Evolutionary conservation across 2,329 filamentous ascomycete species (phyloP).

Genomic region (Aspergillus udagawae): DNA sequence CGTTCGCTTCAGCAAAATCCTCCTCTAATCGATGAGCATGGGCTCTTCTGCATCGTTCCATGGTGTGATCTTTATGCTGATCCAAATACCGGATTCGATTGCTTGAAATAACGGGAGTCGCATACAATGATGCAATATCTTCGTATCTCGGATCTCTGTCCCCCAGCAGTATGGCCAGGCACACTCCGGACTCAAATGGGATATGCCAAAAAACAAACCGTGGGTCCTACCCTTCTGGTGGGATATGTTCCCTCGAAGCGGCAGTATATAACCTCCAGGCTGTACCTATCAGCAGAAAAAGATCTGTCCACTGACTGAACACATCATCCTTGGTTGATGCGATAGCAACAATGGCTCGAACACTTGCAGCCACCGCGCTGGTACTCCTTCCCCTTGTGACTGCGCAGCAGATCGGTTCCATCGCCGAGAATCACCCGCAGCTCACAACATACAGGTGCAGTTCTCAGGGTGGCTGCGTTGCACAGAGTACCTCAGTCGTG

Average conservation of each 20-base stretch:
- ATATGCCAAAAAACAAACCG: background rate
- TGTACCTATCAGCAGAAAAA: background rate
- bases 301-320: background rate
- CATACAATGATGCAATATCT: background rate
- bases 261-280: background rate
- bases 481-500: constrained; percentile 47
- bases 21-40: background rate
- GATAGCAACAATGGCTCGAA: constrained; percentile 12
- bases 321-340: background rate
- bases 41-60: background rate
- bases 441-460: constrained; percentile 52
- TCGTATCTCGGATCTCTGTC: background rate
- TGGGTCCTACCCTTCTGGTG: background rate
- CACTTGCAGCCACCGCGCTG: constrained; percentile 6
- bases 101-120: background rate
- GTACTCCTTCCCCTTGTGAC: constrained; percentile 41
- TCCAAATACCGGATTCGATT: background rate
- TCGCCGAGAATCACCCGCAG: constrained; percentile 47
- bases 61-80: background rate
- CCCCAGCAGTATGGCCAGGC: background rate
- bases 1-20: background rate
- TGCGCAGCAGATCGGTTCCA: constrained; percentile 51
- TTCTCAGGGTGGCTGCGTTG: constrained; percentile 46
- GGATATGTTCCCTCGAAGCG: background rate
- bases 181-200: background rate